Evolutionary conservation across 2,329 filamentous ascomycete species (phyloP).

Genomic region (Stagonosporopsis rhizophila): DNA sequence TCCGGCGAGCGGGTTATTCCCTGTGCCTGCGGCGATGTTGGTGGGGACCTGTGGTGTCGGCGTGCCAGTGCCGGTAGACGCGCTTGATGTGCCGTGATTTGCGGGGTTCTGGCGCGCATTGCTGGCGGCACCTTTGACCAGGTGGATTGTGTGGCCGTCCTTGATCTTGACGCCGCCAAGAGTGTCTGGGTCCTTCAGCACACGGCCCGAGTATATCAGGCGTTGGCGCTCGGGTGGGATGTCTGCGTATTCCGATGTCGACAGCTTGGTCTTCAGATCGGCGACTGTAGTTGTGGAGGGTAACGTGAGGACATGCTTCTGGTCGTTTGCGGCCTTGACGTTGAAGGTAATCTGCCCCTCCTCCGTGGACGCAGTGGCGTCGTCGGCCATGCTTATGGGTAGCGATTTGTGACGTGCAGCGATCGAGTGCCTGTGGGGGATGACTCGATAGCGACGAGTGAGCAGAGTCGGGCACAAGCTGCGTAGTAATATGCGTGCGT

Average conservation of each 20-base stretch:
- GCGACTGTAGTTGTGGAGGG: slow-evolving; percentile 76
- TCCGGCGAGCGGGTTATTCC: slow-evolving; percentile 85
- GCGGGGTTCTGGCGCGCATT: slow-evolving; percentile 70
- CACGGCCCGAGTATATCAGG: slow-evolving; percentile 95
- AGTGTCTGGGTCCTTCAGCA: slow-evolving; percentile 93
- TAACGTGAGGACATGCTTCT: slow-evolving; percentile 83
- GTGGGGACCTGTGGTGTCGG: slow-evolving; percentile 69
- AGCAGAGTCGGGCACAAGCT: background rate
- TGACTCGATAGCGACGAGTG: background rate
- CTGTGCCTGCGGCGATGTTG: slow-evolving; percentile 81
- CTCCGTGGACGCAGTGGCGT: slow-evolving; percentile 59
- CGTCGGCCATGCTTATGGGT: slow-evolving; percentile 68
- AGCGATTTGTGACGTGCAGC: slow-evolving; percentile 4
- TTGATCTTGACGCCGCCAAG: slow-evolving; percentile 92
- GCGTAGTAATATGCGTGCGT: slow-evolving; percentile 16
- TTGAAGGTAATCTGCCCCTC: slow-evolving; percentile 91
- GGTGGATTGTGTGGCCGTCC: slow-evolving; percentile 90
- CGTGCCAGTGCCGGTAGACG: slow-evolving; percentile 50
- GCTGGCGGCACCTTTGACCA: slow-evolving; percentile 95
- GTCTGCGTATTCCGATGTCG: slow-evolving; percentile 81
- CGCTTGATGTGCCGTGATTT: slow-evolving; percentile 52
- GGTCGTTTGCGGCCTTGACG: slow-evolving; percentile 94
- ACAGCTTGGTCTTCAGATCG: slow-evolving; percentile 89
- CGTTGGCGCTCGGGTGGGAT: slow-evolving; percentile 88
- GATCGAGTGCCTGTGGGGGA: slow-evolving; percentile 5